Percentiles rank a stretch among this genome's conserved stretches.
phyloP scores from a whole-genome alignment of 2,329 filamentous ascomycete genomes.

The Blastomyces percursus region DNA sequence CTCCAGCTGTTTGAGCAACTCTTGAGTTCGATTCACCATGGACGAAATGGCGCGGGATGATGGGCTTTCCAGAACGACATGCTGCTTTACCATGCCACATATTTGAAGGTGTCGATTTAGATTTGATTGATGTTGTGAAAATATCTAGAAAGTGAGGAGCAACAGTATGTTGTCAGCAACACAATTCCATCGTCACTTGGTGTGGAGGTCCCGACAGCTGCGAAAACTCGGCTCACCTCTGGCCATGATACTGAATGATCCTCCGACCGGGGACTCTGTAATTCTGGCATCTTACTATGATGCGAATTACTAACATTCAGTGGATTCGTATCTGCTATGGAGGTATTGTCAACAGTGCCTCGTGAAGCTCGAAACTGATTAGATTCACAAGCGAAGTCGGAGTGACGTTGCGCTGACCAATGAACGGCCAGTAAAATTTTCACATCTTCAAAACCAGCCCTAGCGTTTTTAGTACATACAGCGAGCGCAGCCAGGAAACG shows the following conservation, averaged over 20 bases:
- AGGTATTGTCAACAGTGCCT: not conserved
- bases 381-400: not conserved
- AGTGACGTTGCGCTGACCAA: not conserved
- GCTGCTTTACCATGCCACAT: slow-evolving; percentile 25
- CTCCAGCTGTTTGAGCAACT: slow-evolving; percentile 29
- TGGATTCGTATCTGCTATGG: not conserved
- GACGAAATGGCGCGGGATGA: slow-evolving; percentile 24
- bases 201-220: not conserved
- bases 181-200: not conserved
- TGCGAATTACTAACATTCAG: not conserved
- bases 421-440: not conserved
- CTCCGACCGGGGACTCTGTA: not conserved
- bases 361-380: not conserved
- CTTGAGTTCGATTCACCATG: slow-evolving; percentile 31
- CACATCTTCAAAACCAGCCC: too few relatives aligned
- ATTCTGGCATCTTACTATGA: not conserved
- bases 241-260: slow-evolving; percentile 16
- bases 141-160: slow-evolving; percentile 24
- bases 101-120: slow-evolving; percentile 32
- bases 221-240: slow-evolving; percentile 12
- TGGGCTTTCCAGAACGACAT: slow-evolving; percentile 21
- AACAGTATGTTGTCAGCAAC: not conserved
- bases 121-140: slow-evolving; percentile 31
- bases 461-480: too few relatives aligned
- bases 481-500: too few relatives aligned